These are phyloP conservation scores for Syzygium aqueum DNA, from an alignment of 345 rosid genomes.

Conservation along the genomic window DNA sequence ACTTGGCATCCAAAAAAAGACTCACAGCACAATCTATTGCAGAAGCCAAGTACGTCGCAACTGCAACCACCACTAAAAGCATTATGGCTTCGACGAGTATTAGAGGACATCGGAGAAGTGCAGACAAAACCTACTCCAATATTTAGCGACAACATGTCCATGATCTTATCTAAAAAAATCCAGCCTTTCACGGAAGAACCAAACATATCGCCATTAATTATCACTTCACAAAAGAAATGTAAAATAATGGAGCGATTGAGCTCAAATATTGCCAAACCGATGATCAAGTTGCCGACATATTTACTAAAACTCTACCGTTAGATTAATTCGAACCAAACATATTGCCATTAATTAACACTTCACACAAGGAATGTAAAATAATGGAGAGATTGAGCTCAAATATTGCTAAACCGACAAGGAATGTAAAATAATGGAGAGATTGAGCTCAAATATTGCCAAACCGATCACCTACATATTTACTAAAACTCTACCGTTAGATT, in stretches of 20 bases:
- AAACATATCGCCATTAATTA: no score
- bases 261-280: not conserved
- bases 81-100: not conserved
- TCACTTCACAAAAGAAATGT: not conserved
- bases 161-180: no score
- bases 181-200: fast-evolving
- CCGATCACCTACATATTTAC: not conserved
- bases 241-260: not conserved
- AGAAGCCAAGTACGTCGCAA: not conserved
- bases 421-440: no score
- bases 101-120: not conserved
- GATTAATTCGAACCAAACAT: not conserved
- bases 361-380: no score
- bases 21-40: not conserved
- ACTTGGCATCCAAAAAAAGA: not conserved
- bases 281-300: not conserved
- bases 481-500: not conserved
- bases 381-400: no score
- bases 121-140: not conserved
- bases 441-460: no score
- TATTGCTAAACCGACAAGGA: no score
- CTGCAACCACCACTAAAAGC: not conserved
- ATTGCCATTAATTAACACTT: no score
- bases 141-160: not conserved
- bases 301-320: not conserved